phyloP scores from a whole-genome alignment of 306 rosid species.

The Purshia tridentata region DNA sequence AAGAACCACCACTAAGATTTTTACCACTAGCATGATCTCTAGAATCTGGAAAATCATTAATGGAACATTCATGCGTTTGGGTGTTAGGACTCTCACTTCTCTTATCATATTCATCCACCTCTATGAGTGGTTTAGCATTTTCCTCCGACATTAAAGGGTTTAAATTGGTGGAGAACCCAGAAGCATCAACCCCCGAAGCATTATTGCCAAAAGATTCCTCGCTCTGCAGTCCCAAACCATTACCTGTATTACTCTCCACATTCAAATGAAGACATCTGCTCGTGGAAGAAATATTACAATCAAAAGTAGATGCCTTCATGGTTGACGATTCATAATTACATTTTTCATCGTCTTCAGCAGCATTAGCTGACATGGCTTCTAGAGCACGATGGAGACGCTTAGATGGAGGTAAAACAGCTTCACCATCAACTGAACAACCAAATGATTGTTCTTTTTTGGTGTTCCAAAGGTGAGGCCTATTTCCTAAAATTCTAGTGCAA shows the following conservation, averaged over 20 bases:
- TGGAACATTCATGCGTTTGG: constrained; percentile 33
- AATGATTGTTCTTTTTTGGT: constrained; percentile 63
- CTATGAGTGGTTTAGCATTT: constrained; percentile 30
- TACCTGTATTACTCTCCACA: constrained; percentile 34
- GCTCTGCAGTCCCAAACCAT: constrained; percentile 26
- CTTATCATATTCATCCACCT: constrained; percentile 29
- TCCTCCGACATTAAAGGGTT: constrained; percentile 35
- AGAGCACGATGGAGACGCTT: constrained; percentile 96
- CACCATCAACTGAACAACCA: constrained; percentile 64
- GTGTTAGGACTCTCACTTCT: constrained; percentile 31
- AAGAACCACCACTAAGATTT: constrained; percentile 30
- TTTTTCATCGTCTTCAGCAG: constrained; percentile 65
- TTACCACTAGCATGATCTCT: constrained; percentile 34
- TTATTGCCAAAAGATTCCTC: constrained; percentile 32
- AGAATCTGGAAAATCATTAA: constrained; percentile 28
- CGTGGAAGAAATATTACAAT: constrained; percentile 31
- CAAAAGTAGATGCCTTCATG: constrained; percentile 33
- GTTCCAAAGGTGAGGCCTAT: constrained; percentile 47
- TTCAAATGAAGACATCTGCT: constrained; percentile 30
- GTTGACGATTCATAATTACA: constrained; percentile 40
- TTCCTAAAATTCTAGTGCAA: constrained; percentile 38
- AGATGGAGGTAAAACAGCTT: constrained; percentile 93
- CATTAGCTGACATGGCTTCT: constrained; percentile 98
- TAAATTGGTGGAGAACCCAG: constrained; percentile 34
- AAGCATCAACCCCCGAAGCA: constrained; percentile 32